These are phyloP conservation scores for Ascoidea rubescens DNA, from an alignment of 805 yeast species.

Conservation along the genomic window DNA sequence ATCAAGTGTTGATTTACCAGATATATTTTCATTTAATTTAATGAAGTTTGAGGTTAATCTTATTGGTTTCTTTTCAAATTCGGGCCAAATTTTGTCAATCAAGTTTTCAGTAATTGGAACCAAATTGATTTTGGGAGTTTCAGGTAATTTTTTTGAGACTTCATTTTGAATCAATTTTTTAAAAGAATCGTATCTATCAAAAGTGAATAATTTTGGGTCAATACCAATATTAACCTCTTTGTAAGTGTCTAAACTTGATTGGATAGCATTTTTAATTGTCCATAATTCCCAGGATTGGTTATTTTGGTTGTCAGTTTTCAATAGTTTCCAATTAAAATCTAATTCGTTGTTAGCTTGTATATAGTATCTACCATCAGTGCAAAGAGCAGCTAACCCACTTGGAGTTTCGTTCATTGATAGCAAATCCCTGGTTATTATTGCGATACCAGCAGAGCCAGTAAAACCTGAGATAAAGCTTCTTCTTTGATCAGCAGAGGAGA, in stretches of 20 bases:
- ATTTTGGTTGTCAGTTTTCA: constrained; percentile 68
- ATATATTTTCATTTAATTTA: constrained; percentile 33
- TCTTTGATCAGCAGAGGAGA: constrained; percentile 68
- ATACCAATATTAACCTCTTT: constrained; percentile 52
- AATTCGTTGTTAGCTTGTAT: constrained; percentile 80
- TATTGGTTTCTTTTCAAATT: constrained; percentile 49
- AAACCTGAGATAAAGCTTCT: constrained; percentile 77
- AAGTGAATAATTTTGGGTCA: constrained; percentile 65
- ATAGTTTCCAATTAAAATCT: constrained; percentile 62
- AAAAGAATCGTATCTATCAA: constrained; percentile 20
- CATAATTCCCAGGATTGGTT: constrained; percentile 72
- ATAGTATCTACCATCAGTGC: constrained; percentile 93
- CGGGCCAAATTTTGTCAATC: constrained; percentile 61
- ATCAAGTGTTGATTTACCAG: constrained; percentile 49
- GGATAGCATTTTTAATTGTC: constrained; percentile 42
- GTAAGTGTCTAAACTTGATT: constrained; percentile 26
- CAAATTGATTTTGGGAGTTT: constrained; percentile 27
- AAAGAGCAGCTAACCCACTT: constrained; percentile 58
- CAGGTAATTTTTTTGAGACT: constrained; percentile 10
- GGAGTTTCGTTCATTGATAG: constrained; percentile 27
- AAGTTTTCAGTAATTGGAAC: constrained; percentile 48
- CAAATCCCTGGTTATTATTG: constrained; percentile 51
- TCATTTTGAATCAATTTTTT: constrained; percentile 16
- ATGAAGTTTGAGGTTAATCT: constrained; percentile 37
- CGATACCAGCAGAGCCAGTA: constrained; percentile 89